Conservation (phyloP, 208 protist species). For the Herpetomonas samuelpessoai region DNA sequence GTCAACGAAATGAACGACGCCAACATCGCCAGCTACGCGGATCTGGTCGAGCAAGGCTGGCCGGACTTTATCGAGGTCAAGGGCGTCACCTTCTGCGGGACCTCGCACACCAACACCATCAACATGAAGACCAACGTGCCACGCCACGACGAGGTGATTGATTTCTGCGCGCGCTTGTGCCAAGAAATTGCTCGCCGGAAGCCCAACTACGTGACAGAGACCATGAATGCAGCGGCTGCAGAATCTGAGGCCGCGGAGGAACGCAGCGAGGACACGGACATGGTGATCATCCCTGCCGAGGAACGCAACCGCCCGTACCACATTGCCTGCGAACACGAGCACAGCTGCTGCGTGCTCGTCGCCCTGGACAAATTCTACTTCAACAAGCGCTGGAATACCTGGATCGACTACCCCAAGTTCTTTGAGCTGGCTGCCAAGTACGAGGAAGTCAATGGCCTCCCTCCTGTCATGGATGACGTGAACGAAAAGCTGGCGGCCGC, state of each 20-base stretch:
- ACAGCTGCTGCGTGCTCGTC: conserved; percentile 92
- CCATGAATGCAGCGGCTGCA: conserved; percentile 17
- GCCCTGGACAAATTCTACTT: conserved; percentile 83
- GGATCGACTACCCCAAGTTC: conserved; percentile 91
- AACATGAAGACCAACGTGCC: conserved; percentile 94
- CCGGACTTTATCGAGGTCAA: conserved; percentile 97
- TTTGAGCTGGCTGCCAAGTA: conserved; percentile 47
- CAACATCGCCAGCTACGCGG: conserved; percentile 69
- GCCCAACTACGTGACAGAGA: conserved; percentile 30
- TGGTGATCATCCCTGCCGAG: conserved; percentile 26
- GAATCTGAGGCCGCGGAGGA: conserved; percentile 2
- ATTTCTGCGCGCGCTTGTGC: conserved; percentile 78
- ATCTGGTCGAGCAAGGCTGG: conserved; percentile 87
- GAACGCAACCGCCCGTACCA: conserved; percentile 70
- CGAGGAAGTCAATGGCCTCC: conserved; percentile 13
- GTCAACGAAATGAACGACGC: conserved; percentile 94
- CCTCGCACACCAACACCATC: conserved; percentile 73
- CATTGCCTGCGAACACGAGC: conserved; percentile 91
- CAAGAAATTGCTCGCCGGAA: conserved; percentile 39
- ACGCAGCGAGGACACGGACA: conserved; percentile 9
- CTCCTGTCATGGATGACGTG: neutral
- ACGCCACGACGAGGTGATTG: conserved; percentile 92
- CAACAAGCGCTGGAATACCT: conserved; percentile 82
- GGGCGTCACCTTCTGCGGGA: conserved; percentile 93
- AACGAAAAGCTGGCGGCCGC: neutral